Base-by-base conservation (phyloP, 1,284 basidiomycete species). In the Leccinum fallax region DNA sequence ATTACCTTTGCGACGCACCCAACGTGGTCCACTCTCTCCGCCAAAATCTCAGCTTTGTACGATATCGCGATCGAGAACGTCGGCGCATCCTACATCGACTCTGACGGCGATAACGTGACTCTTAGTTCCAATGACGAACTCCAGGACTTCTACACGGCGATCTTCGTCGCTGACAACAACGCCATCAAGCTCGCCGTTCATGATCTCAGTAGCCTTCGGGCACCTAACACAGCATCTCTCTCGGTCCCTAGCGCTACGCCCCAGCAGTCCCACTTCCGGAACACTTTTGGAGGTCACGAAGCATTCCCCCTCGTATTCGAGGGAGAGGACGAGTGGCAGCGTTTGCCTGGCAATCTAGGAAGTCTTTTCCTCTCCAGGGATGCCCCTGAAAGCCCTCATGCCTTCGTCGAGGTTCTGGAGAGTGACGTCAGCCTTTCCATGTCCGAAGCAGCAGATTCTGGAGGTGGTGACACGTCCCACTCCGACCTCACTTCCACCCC, bases 41-140 rank as follows among this genome's bases (percentile, higher is more conserved):
- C 77, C 38, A 85, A 80, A 67, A 83, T 90, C 61, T 77, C 82
- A 43, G 61, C 71, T 28, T 75, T 91, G 26, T 92, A 83, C 74
- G 70, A 72, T 57, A 86, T 92, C 51, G 82, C 87, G 10, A 62
- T 75, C 57, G 79, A 82, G 61, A 80, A 80, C 55, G 77, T 91
- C 58, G 88, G 81, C 2, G 86, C 89, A 40, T 85, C 86, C 34
- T 92, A 92, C 71, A 62, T 86, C 55, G 90, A 92, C 73, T 71
- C 71, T 38, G 89, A 92, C 67, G 81, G 83, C 38, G 90, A 92
- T 69, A 83, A 88, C 64, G 83, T 92, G 62, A 92, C 89, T 11
- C 78, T 91, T 63, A 89, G 83, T 74, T 84, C 89, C 4, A 80
- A 90, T 60, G 85, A 86, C 86, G 67, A 90, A 79, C 75, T 89